Percentiles rank a stretch among this genome's conserved stretches.
Evolutionary conservation across 805 yeast genomes (phyloP).

Genomic region (Metschnikowia reukaufii): DNA sequence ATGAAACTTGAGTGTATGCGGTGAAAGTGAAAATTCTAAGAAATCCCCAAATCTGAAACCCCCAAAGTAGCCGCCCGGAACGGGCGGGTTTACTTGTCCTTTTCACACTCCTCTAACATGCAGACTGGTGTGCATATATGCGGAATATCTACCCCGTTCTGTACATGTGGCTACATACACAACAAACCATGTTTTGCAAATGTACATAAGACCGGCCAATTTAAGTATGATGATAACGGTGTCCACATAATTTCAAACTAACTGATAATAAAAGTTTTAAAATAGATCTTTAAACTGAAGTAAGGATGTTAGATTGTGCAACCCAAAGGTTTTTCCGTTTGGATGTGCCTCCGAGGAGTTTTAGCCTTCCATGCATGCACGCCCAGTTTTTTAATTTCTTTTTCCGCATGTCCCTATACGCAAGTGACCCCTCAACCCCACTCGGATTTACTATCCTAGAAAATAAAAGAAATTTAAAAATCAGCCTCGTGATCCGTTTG

Average conservation of each 20-base stretch:
- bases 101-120: background rate
- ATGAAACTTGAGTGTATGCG: background rate
- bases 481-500: background rate
- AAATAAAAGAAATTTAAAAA: background rate
- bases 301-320: too few relatives aligned
- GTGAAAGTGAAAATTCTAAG: background rate
- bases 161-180: background rate
- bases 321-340: background rate
- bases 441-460: background rate
- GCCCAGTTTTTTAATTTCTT: background rate
- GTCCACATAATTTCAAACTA: too few relatives aligned
- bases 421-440: constrained; percentile 1
- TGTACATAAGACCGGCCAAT: background rate
- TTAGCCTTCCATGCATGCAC: constrained; percentile 1
- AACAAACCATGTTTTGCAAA: background rate
- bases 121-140: background rate
- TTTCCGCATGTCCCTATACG: background rate
- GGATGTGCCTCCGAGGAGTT: background rate
- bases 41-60: background rate
- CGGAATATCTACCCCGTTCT: background rate
- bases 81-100: constrained; percentile 3
- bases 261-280: too few relatives aligned
- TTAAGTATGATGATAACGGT: too few relatives aligned
- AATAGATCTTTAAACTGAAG: too few relatives aligned
- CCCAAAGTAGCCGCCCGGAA: background rate